Evolutionary conservation across 1,284 basidiomycete species (phyloP).

Genomic region (Microbotryomycetes sp.): DNA sequence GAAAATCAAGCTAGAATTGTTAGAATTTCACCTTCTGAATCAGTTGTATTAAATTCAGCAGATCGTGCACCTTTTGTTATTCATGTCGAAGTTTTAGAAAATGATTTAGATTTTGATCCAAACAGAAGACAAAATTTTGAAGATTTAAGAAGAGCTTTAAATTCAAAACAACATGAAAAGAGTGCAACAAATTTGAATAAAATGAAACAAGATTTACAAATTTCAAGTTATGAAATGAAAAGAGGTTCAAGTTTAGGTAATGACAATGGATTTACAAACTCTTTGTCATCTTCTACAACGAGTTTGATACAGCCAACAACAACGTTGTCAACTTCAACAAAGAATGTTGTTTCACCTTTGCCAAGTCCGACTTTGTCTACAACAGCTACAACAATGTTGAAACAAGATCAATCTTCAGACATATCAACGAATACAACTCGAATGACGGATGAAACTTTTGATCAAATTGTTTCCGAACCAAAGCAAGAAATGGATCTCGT

Average conservation of each 20-base stretch:
- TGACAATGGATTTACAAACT: background rate
- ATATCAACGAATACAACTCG: background rate
- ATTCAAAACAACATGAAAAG: conserved; percentile 28
- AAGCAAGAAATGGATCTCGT: conserved; percentile 90
- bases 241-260: background rate
- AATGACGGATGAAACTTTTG: background rate
- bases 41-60: conserved; percentile 96
- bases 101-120: conserved; percentile 92
- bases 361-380: background rate
- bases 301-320: background rate
- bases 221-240: conserved; percentile 38
- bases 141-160: conserved; percentile 33
- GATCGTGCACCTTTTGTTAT: conserved; percentile 92
- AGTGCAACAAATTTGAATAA: background rate
- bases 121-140: conserved; percentile 62
- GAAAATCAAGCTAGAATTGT: conserved; percentile 80
- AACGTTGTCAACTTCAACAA: background rate
- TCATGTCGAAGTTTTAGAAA: conserved; percentile 83
- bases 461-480: conserved; percentile 12
- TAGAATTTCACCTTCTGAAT: conserved; percentile 93
- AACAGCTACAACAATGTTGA: background rate
- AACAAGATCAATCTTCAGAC: background rate
- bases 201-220: background rate
- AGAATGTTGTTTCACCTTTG: background rate
- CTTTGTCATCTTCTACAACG: background rate